Evolutionary conservation across 163 green algal species (phyloP), one percentile per base, ranked within the genome.

Genomic region (Smithsoniella earleae): DNA sequence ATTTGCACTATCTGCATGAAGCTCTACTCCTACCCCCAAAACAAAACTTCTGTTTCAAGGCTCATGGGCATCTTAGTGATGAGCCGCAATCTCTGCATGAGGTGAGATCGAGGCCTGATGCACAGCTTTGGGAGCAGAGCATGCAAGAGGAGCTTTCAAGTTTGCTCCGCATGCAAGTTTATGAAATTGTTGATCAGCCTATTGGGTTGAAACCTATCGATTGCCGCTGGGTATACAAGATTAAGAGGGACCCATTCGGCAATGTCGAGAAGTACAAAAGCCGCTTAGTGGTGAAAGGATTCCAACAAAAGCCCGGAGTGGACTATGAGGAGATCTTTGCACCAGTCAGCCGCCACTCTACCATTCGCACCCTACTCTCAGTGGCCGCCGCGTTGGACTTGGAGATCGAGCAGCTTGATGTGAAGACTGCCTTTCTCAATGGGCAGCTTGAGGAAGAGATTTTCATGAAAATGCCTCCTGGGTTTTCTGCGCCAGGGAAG

Each of bases 391-490:
- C 45, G 27, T 3, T 77, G 0, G 63, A 80, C 52, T 33, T 79
- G 46, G 72, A 79, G 54, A 40, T 86, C 2, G 63, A 79, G 31
- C 66, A 81, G 25, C 44, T 86, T 3, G 81, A 86, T 55, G 72
- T 86, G 20, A 79, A 78, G 31, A 79, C 78, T 20, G 81, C 81
- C 22, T 82, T 82, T 63, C 73, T 86, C 18, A 80, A 83, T 30
- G 73, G 78, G n/a, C 25, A 54, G 0, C 38, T 84, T 16, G 76
- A 82, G 66, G 78, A 83, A n/a, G 76, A 77, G 0, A 54, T 83
- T 2, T 83, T 36, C 20, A 81, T 79, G 3, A 1, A 75, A 38
- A 66, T 77, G 46, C 73, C 76, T 44, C 25, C 58, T 4, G 38
- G 55, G 1, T 78, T 74, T 20, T n/a, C n/a, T 27, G 18, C 16